phyloP scores from a whole-genome alignment of 768 basidiomycete genomes.

The Lactifluus subvellereus region DNA sequence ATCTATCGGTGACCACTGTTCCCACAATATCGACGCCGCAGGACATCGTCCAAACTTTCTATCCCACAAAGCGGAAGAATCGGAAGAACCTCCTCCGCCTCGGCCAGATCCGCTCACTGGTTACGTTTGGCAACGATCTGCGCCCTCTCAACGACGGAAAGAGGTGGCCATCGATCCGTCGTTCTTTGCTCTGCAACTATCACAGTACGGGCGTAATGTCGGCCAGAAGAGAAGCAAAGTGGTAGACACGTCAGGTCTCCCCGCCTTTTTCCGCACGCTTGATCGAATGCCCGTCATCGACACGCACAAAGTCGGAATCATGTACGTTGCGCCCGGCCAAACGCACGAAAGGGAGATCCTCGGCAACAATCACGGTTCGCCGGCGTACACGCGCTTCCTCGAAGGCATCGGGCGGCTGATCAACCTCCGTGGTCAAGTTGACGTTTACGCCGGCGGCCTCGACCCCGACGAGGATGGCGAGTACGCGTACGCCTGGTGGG shows the following conservation, averaged over 20 bases:
- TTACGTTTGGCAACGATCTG: conserved; percentile 82
- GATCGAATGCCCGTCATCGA: conserved; percentile 93
- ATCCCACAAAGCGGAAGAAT: conserved; percentile 13
- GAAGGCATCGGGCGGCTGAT: conserved; percentile 86
- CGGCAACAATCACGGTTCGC: conserved; percentile 86
- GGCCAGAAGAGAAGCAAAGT: conserved; percentile 44
- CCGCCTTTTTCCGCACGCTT: conserved; percentile 57
- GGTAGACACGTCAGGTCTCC: conserved; percentile 47
- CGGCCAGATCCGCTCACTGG: conserved; percentile 72
- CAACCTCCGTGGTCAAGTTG: conserved; percentile 80
- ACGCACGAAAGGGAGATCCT: conserved; percentile 80
- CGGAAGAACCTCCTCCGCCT: conserved; percentile 28
- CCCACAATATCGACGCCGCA: neutral
- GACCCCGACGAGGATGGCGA: conserved; percentile 91
- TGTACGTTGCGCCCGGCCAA: conserved; percentile 95
- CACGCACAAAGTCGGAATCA: conserved; percentile 91
- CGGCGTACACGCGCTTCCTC: conserved; percentile 90
- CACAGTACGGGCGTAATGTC: conserved; percentile 57
- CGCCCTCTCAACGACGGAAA: conserved; percentile 86
- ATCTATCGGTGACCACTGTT: too few relatives aligned
- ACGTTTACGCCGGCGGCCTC: conserved; percentile 89
- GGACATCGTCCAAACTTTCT: conserved; percentile 17
- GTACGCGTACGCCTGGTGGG: conserved; percentile 99
- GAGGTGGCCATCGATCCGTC: conserved; percentile 80
- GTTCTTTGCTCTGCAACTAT: conserved; percentile 81